phyloP scores from a whole-genome alignment of 2,329 filamentous ascomycete species.

The Pyrenochaeta sp. region DNA sequence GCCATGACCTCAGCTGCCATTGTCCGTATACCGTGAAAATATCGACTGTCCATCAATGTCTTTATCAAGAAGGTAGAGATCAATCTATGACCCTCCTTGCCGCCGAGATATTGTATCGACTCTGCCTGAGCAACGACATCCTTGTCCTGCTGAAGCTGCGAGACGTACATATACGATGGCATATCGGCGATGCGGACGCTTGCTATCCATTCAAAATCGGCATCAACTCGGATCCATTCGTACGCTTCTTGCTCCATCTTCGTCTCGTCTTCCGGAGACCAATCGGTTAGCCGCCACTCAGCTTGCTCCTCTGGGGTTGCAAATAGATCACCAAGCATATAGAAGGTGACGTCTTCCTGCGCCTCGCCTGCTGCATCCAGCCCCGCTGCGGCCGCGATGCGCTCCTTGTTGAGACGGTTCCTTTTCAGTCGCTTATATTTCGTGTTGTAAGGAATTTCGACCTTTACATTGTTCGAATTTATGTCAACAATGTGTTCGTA shows the following conservation, averaged over 20 bases:
- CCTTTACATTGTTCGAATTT: constrained; percentile 81
- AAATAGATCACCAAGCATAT: constrained; percentile 90
- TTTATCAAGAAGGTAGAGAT: constrained; percentile 88
- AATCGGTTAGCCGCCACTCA: constrained; percentile 86
- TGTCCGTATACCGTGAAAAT: constrained; percentile 90
- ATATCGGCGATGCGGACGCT: constrained; percentile 77
- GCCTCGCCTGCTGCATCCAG: constrained; percentile 67
- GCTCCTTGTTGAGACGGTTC: constrained; percentile 82
- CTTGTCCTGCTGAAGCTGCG: constrained; percentile 94
- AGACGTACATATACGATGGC: constrained; percentile 97
- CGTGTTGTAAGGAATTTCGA: constrained; percentile 98
- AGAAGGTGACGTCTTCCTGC: constrained; percentile 83
- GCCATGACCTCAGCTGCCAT: constrained; percentile 83
- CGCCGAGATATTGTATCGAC: constrained; percentile 77
- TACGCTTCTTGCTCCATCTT: constrained; percentile 96
- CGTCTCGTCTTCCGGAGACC: constrained; percentile 86
- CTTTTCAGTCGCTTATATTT: constrained; percentile 98
- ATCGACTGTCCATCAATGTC: constrained; percentile 88
- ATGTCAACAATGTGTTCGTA: constrained; percentile 99
- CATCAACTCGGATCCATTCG: constrained; percentile 98
- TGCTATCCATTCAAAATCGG: constrained; percentile 98
- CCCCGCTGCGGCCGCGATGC: constrained; percentile 68
- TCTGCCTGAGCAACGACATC: constrained; percentile 86
- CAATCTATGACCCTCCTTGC: constrained; percentile 74
- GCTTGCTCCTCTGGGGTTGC: constrained; percentile 80